A percentile compares a stretch with the other conserved stretches of the same genome.
phyloP scores from a whole-genome alignment of 805 yeast genomes.

The Candida insectalens region DNA sequence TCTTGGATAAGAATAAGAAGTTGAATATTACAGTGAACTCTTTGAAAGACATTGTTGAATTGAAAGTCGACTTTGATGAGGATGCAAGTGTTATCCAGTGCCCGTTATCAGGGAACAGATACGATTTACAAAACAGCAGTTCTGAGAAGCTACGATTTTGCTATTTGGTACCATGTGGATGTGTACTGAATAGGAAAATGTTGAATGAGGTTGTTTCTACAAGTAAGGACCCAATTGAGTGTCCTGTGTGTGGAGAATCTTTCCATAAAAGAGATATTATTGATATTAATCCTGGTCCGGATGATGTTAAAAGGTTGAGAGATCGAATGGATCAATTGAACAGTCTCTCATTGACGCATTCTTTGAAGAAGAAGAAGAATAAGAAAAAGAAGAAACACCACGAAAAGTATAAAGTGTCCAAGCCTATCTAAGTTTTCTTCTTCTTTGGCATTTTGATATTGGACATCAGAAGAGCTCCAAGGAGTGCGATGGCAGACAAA shows the following conservation, averaged over 20 bases:
- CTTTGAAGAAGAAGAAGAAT: conserved; percentile 17
- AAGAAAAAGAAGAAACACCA: conserved; percentile 1
- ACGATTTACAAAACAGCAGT: conserved; percentile 25
- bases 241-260: conserved; percentile 32
- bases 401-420: too few species aligned
- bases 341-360: conserved; percentile 25
- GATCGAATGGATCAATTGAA: conserved; percentile 11
- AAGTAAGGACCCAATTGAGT: conserved; percentile 10
- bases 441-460: conserved; percentile 32
- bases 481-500: conserved; percentile 23
- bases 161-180: conserved; percentile 38
- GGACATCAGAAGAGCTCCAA: conserved; percentile 29
- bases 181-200: conserved; percentile 27
- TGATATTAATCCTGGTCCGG: conserved; percentile 16
- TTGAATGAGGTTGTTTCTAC: conserved; percentile 14
- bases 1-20: conserved; percentile 29
- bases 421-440: too few species aligned
- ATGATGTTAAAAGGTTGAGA: conserved; percentile 6
- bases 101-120: conserved; percentile 25
- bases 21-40: conserved; percentile 2
- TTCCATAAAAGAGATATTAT: conserved; percentile 22
- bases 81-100: conserved; percentile 23
- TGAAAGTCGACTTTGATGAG: conserved; percentile 16
- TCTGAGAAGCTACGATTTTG: conserved; percentile 22
- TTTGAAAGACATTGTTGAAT: conserved; percentile 21